phyloP scores from a whole-genome alignment of 208 protist genomes.

The Wallacemonas sp. region DNA sequence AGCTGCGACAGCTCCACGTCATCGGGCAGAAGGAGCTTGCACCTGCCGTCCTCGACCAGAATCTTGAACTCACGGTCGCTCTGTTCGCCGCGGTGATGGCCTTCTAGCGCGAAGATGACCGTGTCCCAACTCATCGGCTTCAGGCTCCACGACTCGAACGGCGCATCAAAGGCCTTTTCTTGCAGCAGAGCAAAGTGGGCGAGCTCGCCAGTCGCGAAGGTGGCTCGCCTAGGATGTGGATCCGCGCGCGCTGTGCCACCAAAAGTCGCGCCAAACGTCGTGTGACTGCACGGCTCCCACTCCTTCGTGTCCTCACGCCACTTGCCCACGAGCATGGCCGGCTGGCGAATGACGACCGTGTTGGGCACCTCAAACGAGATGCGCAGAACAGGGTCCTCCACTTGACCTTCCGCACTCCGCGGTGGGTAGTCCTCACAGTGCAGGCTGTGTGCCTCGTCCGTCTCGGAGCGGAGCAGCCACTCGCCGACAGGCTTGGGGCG shows the following conservation, averaged over 20 bases:
- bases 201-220: slow-evolving; percentile 79
- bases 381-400: slow-evolving; percentile 74
- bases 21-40: slow-evolving; percentile 78
- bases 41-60: slow-evolving; percentile 73
- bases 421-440: slow-evolving; percentile 85
- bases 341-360: slow-evolving; percentile 79
- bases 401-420: slow-evolving; percentile 35
- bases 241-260: slow-evolving; percentile 26
- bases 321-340: slow-evolving; percentile 83
- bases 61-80: slow-evolving; percentile 90
- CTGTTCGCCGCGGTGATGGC: slow-evolving; percentile 67
- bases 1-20: slow-evolving; percentile 73
- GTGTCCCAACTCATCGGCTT: slow-evolving; percentile 68
- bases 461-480: slow-evolving; percentile 81
- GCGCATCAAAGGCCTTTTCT: slow-evolving; percentile 89
- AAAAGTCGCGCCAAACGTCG: slow-evolving; percentile 53
- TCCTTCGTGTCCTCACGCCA: slow-evolving; percentile 61
- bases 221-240: slow-evolving; percentile 44
- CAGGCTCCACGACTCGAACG: slow-evolving; percentile 85
- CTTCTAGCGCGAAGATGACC: slow-evolving; percentile 78
- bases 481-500: slow-evolving; percentile 68
- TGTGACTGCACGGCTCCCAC: slow-evolving; percentile 88
- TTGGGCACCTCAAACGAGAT: slow-evolving; percentile 87
- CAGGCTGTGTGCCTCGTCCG: slow-evolving; percentile 60
- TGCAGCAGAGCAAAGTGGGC: slow-evolving; percentile 88